A percentile compares a stretch with the other conserved stretches of the same genome.
These are phyloP conservation scores for Geosmithia flava DNA, from an alignment of 2,329 filamentous ascomycete genomes.

Conservation along the genomic window DNA sequence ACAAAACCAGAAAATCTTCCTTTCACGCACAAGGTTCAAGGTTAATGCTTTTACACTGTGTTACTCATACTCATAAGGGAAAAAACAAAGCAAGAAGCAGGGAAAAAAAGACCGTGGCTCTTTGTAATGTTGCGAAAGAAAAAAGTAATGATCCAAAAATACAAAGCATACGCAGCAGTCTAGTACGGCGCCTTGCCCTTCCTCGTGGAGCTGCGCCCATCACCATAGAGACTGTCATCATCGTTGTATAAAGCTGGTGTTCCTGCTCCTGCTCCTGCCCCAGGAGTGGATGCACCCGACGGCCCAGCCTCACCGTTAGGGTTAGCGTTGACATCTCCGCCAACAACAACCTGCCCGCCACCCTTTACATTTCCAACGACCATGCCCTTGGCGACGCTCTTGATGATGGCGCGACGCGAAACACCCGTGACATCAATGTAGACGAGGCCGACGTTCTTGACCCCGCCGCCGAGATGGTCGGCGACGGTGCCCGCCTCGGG, in stretches of 20 bases:
- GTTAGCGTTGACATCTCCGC: slow-evolving; percentile 29
- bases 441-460: slow-evolving; percentile 93
- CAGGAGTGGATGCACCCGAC: slow-evolving; percentile 6
- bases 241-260: slow-evolving; percentile 13
- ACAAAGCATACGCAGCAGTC: too few relatives aligned
- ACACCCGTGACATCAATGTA: slow-evolving; percentile 96
- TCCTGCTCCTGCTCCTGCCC: slow-evolving; percentile 16
- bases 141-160: background rate
- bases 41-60: background rate
- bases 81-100: background rate
- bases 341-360: slow-evolving; percentile 62
- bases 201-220: background rate
- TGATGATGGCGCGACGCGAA: slow-evolving; percentile 77
- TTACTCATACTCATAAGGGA: background rate
- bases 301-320: background rate
- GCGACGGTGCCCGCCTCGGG: slow-evolving; percentile 72
- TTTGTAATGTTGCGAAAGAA: too few relatives aligned
- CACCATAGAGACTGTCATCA: slow-evolving; percentile 1
- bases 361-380: slow-evolving; percentile 68
- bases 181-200: background rate
- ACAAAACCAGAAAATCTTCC: too few relatives aligned
- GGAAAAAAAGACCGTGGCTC: too few relatives aligned
- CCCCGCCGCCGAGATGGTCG: slow-evolving; percentile 63
- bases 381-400: slow-evolving; percentile 95
- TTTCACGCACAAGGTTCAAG: too few relatives aligned